phyloP scores from a whole-genome alignment of 2,329 filamentous ascomycete species.

The Colletotrichum nymphaeae region DNA sequence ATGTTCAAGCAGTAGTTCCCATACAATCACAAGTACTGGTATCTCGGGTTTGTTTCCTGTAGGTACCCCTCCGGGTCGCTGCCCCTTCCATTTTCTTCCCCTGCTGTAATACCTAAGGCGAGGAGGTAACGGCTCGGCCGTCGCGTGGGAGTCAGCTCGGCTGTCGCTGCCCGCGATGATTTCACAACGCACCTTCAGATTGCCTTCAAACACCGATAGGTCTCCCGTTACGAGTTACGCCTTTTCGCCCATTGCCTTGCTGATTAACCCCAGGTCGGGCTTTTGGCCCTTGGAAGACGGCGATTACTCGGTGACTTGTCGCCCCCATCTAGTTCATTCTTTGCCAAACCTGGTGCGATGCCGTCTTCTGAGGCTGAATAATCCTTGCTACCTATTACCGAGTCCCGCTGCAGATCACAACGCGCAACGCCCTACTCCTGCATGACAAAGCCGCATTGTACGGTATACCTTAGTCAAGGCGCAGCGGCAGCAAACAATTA shows the following conservation, averaged over 20 bases:
- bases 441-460: background rate
- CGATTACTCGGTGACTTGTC: background rate
- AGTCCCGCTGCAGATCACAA: background rate
- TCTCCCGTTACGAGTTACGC: background rate
- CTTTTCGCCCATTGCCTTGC: background rate
- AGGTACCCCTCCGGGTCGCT: background rate
- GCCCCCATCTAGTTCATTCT: background rate
- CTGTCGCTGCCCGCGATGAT: background rate
- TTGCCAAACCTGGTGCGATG: background rate
- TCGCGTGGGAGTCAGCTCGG: constrained; percentile 11
- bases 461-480: background rate
- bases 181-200: constrained; percentile 1
- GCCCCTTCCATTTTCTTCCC: background rate
- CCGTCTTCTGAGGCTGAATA: background rate
- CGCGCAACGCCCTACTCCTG: background rate
- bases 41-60: background rate
- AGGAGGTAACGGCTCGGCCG: constrained; percentile 11
- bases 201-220: background rate
- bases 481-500: background rate
- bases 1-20: fast-evolving
- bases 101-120: background rate
- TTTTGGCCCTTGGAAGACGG: background rate
- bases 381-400: background rate
- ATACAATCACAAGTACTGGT: background rate
- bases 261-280: background rate